Conservation (phyloP, 352 stramenopile genomes). For the Pythium rhizo-oryzae region DNA sequence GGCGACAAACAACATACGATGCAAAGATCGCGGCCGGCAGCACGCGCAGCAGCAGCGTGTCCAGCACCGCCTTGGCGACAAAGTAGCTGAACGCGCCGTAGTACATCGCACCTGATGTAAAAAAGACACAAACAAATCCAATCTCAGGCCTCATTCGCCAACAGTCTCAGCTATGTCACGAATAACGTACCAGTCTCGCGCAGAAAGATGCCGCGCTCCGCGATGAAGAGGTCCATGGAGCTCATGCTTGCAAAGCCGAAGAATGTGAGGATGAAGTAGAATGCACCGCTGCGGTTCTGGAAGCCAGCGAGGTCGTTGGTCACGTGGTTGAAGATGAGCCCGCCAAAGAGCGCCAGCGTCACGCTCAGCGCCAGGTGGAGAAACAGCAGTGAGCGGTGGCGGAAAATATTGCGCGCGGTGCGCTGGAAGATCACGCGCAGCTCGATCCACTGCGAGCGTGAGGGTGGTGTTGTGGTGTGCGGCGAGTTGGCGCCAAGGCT, state of each 20-base stretch:
- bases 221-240: constrained; percentile 85
- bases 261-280: constrained; percentile 88
- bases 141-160: not conserved
- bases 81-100: constrained; percentile 83
- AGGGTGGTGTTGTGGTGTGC: constrained; percentile 18
- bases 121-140: not conserved
- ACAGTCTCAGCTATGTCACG: not conserved
- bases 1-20: constrained; percentile 18
- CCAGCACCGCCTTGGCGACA: constrained; percentile 70
- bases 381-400: constrained; percentile 70
- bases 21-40: constrained; percentile 75
- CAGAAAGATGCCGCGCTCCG: constrained; percentile 74
- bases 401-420: constrained; percentile 72
- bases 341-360: constrained; percentile 60
- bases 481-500: not conserved
- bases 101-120: constrained; percentile 59
- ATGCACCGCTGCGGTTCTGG: constrained; percentile 83
- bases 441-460: constrained; percentile 57
- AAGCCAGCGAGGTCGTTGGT: constrained; percentile 83
- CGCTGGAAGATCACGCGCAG: constrained; percentile 71
- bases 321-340: constrained; percentile 82
- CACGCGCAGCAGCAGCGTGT: constrained; percentile 75
- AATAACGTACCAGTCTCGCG: constrained; percentile 53
- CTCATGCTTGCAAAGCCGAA: constrained; percentile 86
- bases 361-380: constrained; percentile 66